Evolutionary conservation across 169 alveolate species (phyloP), one percentile per base, ranked within the genome.

Genomic region (Eimeria praecox): DNA sequence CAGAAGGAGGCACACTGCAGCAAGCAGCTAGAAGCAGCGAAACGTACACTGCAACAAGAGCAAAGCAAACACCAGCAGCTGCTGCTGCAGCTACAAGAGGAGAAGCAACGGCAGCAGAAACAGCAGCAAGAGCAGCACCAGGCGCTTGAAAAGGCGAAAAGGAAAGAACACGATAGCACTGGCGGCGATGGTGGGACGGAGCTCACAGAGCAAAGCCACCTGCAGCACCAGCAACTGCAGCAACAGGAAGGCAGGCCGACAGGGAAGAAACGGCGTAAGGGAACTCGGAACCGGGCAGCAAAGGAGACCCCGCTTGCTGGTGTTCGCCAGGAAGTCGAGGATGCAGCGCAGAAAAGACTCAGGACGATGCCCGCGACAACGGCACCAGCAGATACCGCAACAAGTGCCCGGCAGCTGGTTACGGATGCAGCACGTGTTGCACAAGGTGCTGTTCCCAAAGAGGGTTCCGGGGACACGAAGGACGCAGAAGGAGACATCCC

Each of bases 181-280:
- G 52, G 35, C 38, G 82, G 33, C 38, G 82, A 33, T 71, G 4
- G 46, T 33, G 27, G 30, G 22, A 33, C 78, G 46, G 46, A 30
- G 2, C n/a, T n/a, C 2, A 20, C 33, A 20, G 16, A 12, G 52
- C 82, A 71, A 4, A 27, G n/a, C 0, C 82, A 71, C 33, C n/a
- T 12, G 30, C 82, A 71, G 82, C 52, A 27, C 24, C 92, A 86
- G 92, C 91, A 78, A 42, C 35, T 27, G 73, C 90, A 80, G 33
- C 62, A 42, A 71, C 90, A 44, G 30, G 75, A 56, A 54, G 64
- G 88, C 8, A 78, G 18, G 4, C 3, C 82, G 27, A 42, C 44
- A 35, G n/a, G 93, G 33, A 86, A 86, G 80, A 66, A 49, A 56
- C 77, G 71, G 42, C 93, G 93, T 12, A 86, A 86, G 59, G 93